phyloP scores from a whole-genome alignment of 2,329 filamentous ascomycete genomes.

The Colletotrichum scovillei region DNA sequence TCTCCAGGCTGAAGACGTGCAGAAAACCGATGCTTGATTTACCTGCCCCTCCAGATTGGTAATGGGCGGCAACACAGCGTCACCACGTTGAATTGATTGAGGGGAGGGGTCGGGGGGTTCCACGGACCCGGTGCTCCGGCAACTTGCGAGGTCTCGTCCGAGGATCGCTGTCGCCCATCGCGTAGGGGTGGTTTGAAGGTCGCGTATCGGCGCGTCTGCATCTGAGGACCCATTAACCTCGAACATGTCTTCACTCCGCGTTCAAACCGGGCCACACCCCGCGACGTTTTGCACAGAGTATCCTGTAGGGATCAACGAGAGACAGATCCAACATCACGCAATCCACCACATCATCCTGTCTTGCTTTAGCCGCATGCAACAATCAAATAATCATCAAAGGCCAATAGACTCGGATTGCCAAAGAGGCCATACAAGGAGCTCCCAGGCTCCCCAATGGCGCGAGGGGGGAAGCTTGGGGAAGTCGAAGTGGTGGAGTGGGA shows the following conservation, averaged over 20 bases:
- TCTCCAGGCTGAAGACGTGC: constrained; percentile 7
- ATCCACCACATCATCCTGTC: constrained; percentile 13
- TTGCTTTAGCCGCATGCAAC: constrained; percentile 28
- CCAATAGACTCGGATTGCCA: not conserved
- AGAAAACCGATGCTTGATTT: constrained; percentile 18
- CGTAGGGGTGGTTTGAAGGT: constrained; percentile 22
- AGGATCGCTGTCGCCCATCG: constrained; percentile 25
- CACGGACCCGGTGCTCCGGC: constrained; percentile 30
- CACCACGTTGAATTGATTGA: not conserved
- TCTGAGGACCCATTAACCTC: constrained; percentile 7
- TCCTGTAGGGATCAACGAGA: not conserved
- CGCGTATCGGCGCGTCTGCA: constrained; percentile 29
- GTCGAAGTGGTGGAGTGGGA: constrained; percentile 5
- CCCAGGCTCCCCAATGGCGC: constrained; percentile 10
- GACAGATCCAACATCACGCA: constrained; percentile 11
- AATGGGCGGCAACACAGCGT: constrained; percentile 9
- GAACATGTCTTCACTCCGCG: constrained; percentile 14
- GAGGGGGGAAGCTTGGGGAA: not conserved
- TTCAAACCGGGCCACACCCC: not conserved
- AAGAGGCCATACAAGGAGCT: not conserved
- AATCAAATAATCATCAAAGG: not conserved
- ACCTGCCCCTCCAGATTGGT: not conserved
- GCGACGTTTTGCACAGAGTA: constrained; percentile 6
- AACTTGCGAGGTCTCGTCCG: not conserved
- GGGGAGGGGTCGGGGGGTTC: constrained; percentile 16